Evolutionary conservation across 495 filamentous ascomycete genomes (phyloP), one percentile per base, ranked within the genome.

Genomic region (Letharia columbiana): DNA sequence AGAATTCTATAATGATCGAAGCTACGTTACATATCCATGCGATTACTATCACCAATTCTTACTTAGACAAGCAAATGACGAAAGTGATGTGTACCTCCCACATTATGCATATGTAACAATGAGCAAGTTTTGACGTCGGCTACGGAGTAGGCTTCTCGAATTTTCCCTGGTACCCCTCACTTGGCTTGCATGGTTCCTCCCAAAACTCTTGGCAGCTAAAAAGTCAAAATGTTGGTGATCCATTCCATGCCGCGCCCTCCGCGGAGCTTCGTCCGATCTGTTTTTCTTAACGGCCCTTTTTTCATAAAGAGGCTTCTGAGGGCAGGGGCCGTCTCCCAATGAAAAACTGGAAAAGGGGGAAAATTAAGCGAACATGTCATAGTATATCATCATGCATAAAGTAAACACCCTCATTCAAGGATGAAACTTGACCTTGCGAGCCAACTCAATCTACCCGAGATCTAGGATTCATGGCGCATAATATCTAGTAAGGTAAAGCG

Each of bases 401-500:
- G 23, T 28, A 4, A 4, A 47, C 3, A 5, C 15, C 13, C 4
- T 33, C 13, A 35, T 56, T 17, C 23, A 33, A 11, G 20, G 4
- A 31, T 28, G 20, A 52, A 31, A n/a, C 2, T 31, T 52, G 13
- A 3, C 20, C 37, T 52, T 28, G 17, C 2, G 20, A 61, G 18
- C 7, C 8, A 70, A 70, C 68, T 65, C 71, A 70, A 72, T 70
- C 71, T 72, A 72, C 64, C 71, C 71, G 68, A 72, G 61, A 72
- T 72, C 66, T 72, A 57, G 52, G 50, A 67, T 62, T 35, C 52
- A 37, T 31, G 9, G 31, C n/a, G 23, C 23, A 28, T 28, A 28
- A 28, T 28, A 28, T 28, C 23, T 28, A 28, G 23, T 28, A 28
- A 28, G 23, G 23, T 28, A 28, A 28, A 33, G 49, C 61, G 54